phyloP scores from a whole-genome alignment of 805 yeast genomes.

The Myxozyma mucilagina region DNA sequence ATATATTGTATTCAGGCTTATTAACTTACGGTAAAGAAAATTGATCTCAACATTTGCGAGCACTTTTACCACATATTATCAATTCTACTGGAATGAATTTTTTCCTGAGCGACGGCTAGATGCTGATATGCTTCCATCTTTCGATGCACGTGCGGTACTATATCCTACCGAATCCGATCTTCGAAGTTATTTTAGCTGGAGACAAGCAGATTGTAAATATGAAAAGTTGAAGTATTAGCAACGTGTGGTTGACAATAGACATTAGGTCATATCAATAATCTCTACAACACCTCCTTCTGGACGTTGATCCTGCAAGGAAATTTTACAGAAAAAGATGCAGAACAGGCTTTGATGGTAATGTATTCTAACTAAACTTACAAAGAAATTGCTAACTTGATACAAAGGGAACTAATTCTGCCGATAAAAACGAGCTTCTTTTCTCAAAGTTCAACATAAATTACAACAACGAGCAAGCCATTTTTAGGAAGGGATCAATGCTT shows the following conservation, averaged over 20 bases:
- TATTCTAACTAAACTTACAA: not conserved
- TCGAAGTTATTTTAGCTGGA: slow-evolving; percentile 87
- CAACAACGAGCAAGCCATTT: slow-evolving; percentile 86
- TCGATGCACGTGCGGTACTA: slow-evolving; percentile 86
- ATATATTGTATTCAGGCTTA: no score
- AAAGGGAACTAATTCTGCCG: slow-evolving; percentile 72
- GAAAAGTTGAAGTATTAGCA: not conserved
- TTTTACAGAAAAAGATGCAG: slow-evolving; percentile 76
- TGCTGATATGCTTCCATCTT: slow-evolving; percentile 67
- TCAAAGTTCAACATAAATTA: slow-evolving; percentile 79
- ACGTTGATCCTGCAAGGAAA: slow-evolving; percentile 69
- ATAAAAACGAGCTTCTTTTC: slow-evolving; percentile 86
- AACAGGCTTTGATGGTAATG: slow-evolving; percentile 54
- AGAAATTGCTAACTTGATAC: not conserved
- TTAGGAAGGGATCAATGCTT: slow-evolving; percentile 74
- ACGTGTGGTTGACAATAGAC: slow-evolving; percentile 36
- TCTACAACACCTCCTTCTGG: slow-evolving; percentile 95
- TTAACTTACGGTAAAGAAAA: slow-evolving; percentile 48
- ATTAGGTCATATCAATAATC: slow-evolving; percentile 74
- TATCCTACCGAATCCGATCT: slow-evolving; percentile 67
- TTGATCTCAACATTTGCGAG: slow-evolving; percentile 80
- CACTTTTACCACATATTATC: slow-evolving; percentile 75
- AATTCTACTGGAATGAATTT: slow-evolving; percentile 60
- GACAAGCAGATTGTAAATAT: slow-evolving; percentile 75
- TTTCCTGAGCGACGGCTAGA: slow-evolving; percentile 55